Base-by-base conservation (phyloP, 495 filamentous ascomycete species). In the Sordaria brevicollis region DNA sequence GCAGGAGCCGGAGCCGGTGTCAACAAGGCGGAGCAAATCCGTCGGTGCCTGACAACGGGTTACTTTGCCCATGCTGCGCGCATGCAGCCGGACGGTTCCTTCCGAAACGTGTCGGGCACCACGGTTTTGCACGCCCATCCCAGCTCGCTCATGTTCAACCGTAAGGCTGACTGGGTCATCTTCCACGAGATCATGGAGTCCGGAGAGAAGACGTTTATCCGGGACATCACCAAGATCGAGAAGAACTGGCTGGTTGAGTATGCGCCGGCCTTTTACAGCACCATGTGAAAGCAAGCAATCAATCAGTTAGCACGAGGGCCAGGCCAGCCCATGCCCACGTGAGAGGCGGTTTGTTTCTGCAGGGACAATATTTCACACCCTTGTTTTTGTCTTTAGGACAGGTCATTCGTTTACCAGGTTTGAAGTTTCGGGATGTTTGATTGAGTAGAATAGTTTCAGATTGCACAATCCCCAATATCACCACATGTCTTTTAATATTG, bases 81-180 rank as follows among this genome's bases (percentile, higher is more conserved):
- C 79, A 97, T 98, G 94, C 92, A 96, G 78, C 86, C 93, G 0
- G 95, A 99, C 83, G 95, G 95, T 19, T 93, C 87, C 15, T 98
- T 97, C 75, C 88, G 86, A 74, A 93, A 91, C 33, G 88, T 96
- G 57, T 89, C 87, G 68, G 93, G 92, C 11, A 88, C 87, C 7
- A 85, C 81, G 43, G 86, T 87, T 54, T 82, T 99, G 38, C 88
- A 96, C 82, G 93, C 93, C 21, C 95, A 99, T 81, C 96, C 95
- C 4, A 96, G 88, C 75, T 95, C 92, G 19, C 79, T 99, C 74
- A 93, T 99, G 90, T 98, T 98, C 85, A 97, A 97, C 80, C 89
- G 95, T 57, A 97, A 96, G 83, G 93, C 92, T 19, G 94, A 98
- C 73, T 99, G 95, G 95, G 94, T 99, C 10, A 88, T 99, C 49